Evolutionary conservation across 306 rosid genomes (phyloP).

Genomic region (Crotalaria pallida): DNA sequence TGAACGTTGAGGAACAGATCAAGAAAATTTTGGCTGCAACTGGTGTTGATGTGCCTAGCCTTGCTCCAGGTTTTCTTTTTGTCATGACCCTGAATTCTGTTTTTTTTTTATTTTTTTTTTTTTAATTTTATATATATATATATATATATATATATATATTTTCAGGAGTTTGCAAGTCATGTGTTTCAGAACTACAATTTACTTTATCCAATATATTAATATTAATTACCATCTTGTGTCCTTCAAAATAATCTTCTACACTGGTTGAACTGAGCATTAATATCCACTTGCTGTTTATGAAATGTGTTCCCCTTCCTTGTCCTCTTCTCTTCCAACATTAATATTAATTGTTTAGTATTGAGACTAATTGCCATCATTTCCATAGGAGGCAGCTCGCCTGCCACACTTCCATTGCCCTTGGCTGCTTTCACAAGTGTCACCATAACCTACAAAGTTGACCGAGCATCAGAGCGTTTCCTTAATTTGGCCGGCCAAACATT

Average conservation of each 20-base stretch:
- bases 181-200: not conserved
- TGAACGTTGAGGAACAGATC: conserved; percentile 84
- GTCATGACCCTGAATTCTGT: not conserved
- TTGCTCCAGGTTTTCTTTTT: conserved; percentile 63
- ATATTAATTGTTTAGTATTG: not conserved
- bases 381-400: conserved; percentile 78
- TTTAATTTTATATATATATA: not conserved
- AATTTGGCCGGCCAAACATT: conserved; percentile 88
- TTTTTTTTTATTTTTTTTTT: not conserved
- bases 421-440: conserved; percentile 98
- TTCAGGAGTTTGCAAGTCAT: not conserved
- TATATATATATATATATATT: no score
- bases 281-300: not conserved
- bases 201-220: not conserved
- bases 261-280: conserved; percentile 1
- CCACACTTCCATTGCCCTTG: conserved; percentile 92
- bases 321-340: conserved; percentile 13
- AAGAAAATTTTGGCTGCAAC: conserved; percentile 90
- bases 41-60: conserved; percentile 93
- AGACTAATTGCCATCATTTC: conserved; percentile 17
- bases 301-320: conserved; percentile 7
- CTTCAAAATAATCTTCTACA: not conserved
- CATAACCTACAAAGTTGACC: conserved; percentile 86
- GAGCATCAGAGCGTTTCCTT: conserved; percentile 77
- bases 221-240: not conserved